Conservation (phyloP, 164 flowering plant species). For the Cinnamomum micranthum region DNA sequence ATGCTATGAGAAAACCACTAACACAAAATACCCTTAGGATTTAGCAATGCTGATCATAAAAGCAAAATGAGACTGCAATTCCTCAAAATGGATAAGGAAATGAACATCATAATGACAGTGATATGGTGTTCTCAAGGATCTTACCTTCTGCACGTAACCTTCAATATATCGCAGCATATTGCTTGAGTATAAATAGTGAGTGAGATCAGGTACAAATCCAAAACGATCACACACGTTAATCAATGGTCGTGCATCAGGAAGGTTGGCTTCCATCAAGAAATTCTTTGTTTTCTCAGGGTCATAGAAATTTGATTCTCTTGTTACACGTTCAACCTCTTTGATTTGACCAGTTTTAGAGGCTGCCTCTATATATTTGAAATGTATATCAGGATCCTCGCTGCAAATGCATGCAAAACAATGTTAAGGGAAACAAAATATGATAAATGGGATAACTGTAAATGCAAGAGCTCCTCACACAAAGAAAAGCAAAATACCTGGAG, state of each 20-base stretch:
- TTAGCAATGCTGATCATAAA: background rate
- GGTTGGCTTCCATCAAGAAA: conserved; percentile 97
- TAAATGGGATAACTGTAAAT: conserved; percentile 2
- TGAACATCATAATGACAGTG: background rate
- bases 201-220: conserved; percentile 98
- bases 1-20: background rate
- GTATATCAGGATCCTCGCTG: conserved; percentile 99
- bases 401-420: conserved; percentile 6
- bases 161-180: conserved; percentile 99
- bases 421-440: background rate
- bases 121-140: background rate
- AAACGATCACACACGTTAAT: conserved; percentile 99
- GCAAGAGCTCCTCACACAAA: background rate
- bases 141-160: conserved; percentile 98
- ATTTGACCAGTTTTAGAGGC: conserved; percentile 99
- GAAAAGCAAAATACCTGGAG: conserved; percentile 58
- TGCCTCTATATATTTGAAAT: conserved; percentile 97
- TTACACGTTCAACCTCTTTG: conserved; percentile 97
- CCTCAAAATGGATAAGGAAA: background rate
- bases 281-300: conserved; percentile 97
- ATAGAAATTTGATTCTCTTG: conserved; percentile 96
- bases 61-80: background rate
- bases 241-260: conserved; percentile 98
- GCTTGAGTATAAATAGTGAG: conserved; percentile 85
- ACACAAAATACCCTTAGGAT: background rate